Evolutionary conservation across 2,329 filamentous ascomycete genomes (phyloP).

Genomic region (Aspergillus sp.): DNA sequence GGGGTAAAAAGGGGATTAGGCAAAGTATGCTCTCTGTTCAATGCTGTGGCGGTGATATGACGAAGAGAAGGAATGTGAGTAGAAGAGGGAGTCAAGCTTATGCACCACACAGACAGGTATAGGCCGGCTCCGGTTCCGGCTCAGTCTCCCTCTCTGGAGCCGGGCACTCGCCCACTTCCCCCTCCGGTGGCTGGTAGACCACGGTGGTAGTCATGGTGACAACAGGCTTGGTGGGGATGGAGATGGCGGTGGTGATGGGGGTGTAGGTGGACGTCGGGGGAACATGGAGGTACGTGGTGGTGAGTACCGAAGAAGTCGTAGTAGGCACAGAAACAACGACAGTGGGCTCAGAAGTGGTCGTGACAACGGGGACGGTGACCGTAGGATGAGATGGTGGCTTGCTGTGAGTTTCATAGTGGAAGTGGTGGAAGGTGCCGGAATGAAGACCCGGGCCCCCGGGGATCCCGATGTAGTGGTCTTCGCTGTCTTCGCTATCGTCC

Average conservation of each 20-base stretch:
- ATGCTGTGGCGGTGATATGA: too few relatives aligned
- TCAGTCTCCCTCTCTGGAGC: conserved; percentile 5
- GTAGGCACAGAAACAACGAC: not conserved
- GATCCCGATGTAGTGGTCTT: conserved; percentile 13
- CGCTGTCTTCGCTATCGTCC: not conserved
- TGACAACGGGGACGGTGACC: not conserved
- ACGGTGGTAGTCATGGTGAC: not conserved
- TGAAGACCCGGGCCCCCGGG: conserved; percentile 25
- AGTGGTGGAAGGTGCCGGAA: conserved; percentile 17
- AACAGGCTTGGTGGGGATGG: conserved; percentile 1
- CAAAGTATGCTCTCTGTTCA: too few relatives aligned
- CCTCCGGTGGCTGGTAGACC: not conserved
- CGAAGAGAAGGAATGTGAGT: not conserved
- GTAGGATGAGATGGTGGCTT: not conserved
- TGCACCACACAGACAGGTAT: not conserved
- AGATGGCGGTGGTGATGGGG: conserved; percentile 3
- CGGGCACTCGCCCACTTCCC: not conserved
- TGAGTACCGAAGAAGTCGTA: not conserved
- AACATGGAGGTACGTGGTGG: not conserved
- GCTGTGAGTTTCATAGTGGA: conserved; percentile 13
- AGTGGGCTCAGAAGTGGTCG: not conserved
- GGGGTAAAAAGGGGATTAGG: too few relatives aligned
- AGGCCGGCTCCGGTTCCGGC: not conserved
- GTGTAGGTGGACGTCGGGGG: not conserved
- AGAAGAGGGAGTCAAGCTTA: not conserved